Base-by-base conservation (phyloP, 2,329 filamentous ascomycete species). In the Allantophomopsis cytisporea region DNA sequence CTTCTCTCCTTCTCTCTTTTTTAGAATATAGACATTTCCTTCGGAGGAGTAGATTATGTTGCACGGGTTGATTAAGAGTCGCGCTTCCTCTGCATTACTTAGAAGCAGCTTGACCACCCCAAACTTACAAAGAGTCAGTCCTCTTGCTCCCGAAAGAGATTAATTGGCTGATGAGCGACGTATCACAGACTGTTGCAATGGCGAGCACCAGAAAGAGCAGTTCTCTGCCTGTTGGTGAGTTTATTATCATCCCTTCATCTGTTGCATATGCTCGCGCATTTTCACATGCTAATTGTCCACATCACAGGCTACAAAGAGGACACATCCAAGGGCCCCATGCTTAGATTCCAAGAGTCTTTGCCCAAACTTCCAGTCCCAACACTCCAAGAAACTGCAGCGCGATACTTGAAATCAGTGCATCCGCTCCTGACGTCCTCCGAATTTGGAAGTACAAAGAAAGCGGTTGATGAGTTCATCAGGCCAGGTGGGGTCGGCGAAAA, bases 321-420 rank as follows among this genome's bases (percentile, higher is more conserved):
- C 60, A 69, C 71, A 52, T 77, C 76, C 53, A 88, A 86, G 59
- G 83, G 83, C 39, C 68, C 76, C 36, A 91, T 85, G 82, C 69
- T 91, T 50, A 76, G 85, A 50, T 93, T 83, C 60, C 83, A 93
- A 58, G 83, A 88, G 31, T 89, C 83, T n/a, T 73, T 93, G 23
- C 84, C 84, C 35, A 71, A 70, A 31, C 69, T 93, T 20, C 84
- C 85, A 12, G 82, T 91, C 4, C 84, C 84, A 10, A 80, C 81
- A 1, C 80, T 93, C 49, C 77, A 89, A 56, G 84, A 91, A 65
- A 91, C 84, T 6, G 74, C 83, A 31, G 71, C 75, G 46, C 78
- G 83, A 47, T 93, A 93, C 60, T 68, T 91, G 52, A 87, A 86
- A 64, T 78, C 79, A 31, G 69, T 93, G 37, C 77, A 83, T 56